Evolutionary conservation across 2,329 filamentous ascomycete species (phyloP), one percentile per base, ranked within the genome.

Genomic region (Capronia epimyces): DNA sequence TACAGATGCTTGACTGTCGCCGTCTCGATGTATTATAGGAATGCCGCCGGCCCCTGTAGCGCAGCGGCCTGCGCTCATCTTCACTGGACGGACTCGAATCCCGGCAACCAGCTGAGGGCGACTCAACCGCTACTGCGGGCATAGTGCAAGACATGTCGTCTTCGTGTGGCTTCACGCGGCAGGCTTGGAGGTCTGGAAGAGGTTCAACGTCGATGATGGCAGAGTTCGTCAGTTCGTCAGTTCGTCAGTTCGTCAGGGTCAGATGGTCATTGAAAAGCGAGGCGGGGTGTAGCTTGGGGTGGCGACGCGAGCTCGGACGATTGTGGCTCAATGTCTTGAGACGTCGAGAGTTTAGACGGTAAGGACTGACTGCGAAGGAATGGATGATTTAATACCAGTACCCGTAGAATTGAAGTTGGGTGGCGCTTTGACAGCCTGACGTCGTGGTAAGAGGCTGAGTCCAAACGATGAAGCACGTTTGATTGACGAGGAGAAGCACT

Each of bases 1-100:
- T 71, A 53, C 70, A 70, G 46, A 73, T 67, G 47, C 67, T 71
- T 3, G 70, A 72, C 5, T 71, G 61, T 48, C 67, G 68, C 49
- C 70, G 64, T 12, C 66, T 59, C 24, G 66, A 46, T 15, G 62
- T 66, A 55, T 74, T 70, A 52, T 74, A 74, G 5, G 71, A 74
- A 55, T 74, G 71, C 57, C 71, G 64, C 45, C 71, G 65, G 43
- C 67, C 65, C 27, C 71, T 67, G 20, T 32, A 50, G 15, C 59
- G 21, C 16, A 60, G 46, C 15, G 27, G 40, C 8, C 49, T 48
- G 34, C 48, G 53, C 31, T 59, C 55, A 36, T 49, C 46, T 15
- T 43, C 41, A 15, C 49, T n/a, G 3, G 44, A 39, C 8, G 55
- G 47, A 25, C 55, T 58, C 24, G 36, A 43, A 8, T 52, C 51